These are phyloP conservation scores for Telfairia occidentalis DNA, from an alignment of 331 rosid genomes.

Conservation along the genomic window DNA sequence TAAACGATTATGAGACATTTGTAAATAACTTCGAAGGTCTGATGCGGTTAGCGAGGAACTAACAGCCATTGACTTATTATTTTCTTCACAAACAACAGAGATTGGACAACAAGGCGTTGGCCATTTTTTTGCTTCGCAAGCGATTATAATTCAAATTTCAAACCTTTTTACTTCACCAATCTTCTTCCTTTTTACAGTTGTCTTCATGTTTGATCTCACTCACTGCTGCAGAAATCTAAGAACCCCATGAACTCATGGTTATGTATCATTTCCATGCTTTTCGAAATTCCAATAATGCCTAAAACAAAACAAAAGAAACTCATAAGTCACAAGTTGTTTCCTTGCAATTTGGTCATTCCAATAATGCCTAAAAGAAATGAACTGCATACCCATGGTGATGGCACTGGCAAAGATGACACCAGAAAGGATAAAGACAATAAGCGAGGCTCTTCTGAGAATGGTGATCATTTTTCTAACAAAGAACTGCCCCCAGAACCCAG, in stretches of 20 bases:
- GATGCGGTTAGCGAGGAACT: slow-evolving; percentile 18
- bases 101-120: slow-evolving; percentile 66
- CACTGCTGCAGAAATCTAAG: slow-evolving; percentile 50
- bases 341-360: not conserved
- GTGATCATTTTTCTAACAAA: slow-evolving; percentile 47
- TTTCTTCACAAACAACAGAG: not conserved
- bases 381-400: slow-evolving; percentile 75
- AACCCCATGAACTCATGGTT: slow-evolving; percentile 86
- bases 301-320: slow-evolving; percentile 4
- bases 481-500: slow-evolving; percentile 87
- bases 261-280: slow-evolving; percentile 50
- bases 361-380: not conserved
- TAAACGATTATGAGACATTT: not conserved
- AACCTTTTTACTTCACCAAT: not conserved
- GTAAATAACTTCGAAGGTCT: not conserved
- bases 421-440: slow-evolving; percentile 75
- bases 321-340: not conserved
- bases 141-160: not conserved
- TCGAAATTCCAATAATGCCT: slow-evolving; percentile 59
- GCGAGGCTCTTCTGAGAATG: slow-evolving; percentile 58
- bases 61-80: slow-evolving; percentile 7
- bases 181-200: not conserved
- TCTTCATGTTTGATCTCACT: slow-evolving; percentile 13
- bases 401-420: slow-evolving; percentile 80
- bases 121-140: slow-evolving; percentile 23